A percentile compares a stretch with the other conserved stretches of the same genome.
Conservation (phyloP, 2,329 filamentous ascomycete species). For the Fusarium pseudoanthophilum region DNA sequence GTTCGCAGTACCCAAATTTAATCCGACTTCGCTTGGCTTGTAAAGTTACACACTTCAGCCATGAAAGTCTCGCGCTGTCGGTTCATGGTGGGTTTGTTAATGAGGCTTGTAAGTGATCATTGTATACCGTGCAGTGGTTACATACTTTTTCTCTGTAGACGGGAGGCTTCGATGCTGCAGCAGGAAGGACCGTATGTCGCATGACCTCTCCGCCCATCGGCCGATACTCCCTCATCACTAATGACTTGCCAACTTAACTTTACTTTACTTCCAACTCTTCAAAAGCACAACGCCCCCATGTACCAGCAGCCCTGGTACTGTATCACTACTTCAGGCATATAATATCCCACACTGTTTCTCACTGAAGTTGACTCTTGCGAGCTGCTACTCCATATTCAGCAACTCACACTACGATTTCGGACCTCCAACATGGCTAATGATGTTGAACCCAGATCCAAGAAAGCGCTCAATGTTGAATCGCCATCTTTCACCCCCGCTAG, state of each 20-base stretch:
- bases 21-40: conserved; percentile 10
- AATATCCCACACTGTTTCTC: background rate
- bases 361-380: background rate
- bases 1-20: background rate
- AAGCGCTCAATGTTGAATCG: conserved; percentile 92
- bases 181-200: conserved; percentile 14
- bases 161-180: conserved; percentile 2
- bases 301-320: background rate
- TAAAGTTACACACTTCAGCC: conserved; percentile 20
- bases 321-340: conserved; percentile 3
- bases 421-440: conserved; percentile 29
- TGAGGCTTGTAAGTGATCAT: background rate
- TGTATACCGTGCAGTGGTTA: background rate
- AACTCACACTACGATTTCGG: background rate
- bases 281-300: background rate
- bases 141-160: background rate
- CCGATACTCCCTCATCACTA: conserved; percentile 11
- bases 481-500: conserved; percentile 87
- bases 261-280: background rate
- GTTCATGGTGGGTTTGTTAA: background rate
- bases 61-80: conserved; percentile 6
- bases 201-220: conserved; percentile 22
- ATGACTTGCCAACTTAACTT: conserved; percentile 7
- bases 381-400: background rate
- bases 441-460: conserved; percentile 64